Evolutionary conservation across 208 protist genomes (phyloP).

Genomic region (Acanthamoeba healyi): DNA sequence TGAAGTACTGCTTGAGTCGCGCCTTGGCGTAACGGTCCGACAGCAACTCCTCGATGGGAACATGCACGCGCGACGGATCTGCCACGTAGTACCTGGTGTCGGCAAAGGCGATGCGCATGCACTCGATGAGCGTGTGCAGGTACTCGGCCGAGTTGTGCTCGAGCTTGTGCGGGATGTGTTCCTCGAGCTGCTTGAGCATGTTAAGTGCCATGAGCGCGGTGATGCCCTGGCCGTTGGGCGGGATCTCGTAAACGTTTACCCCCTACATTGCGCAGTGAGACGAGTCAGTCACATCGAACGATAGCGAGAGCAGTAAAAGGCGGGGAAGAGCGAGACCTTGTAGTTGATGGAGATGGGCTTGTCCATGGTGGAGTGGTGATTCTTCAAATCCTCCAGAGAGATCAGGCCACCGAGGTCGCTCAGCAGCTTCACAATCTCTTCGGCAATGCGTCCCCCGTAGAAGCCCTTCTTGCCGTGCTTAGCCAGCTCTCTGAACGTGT

Average conservation of each 20-base stretch:
- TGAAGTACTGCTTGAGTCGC: slow-evolving; percentile 70
- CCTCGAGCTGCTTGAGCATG: slow-evolving; percentile 77
- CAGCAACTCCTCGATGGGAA: slow-evolving; percentile 79
- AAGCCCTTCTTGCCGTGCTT: slow-evolving; percentile 86
- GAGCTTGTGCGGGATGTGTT: slow-evolving; percentile 23
- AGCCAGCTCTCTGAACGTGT: slow-evolving; percentile 83
- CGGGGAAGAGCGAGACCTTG: slow-evolving; percentile 2
- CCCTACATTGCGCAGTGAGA: background rate
- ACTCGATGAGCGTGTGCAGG: slow-evolving; percentile 88
- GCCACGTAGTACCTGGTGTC: slow-evolving; percentile 76
- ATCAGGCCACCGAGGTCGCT: slow-evolving; percentile 81
- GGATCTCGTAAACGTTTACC: slow-evolving; percentile 85
- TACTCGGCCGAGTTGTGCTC: slow-evolving; percentile 82
- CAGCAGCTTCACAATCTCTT: slow-evolving; percentile 85
- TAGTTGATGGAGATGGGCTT: slow-evolving; percentile 79
- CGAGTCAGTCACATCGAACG: background rate
- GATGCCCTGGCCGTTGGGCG: slow-evolving; percentile 90
- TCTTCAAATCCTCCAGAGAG: slow-evolving; percentile 81
- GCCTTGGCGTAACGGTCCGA: slow-evolving; percentile 79
- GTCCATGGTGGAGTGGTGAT: slow-evolving; percentile 79
- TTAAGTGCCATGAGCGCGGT: slow-evolving; percentile 89
- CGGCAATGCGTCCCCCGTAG: slow-evolving; percentile 84
- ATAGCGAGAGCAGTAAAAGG: background rate
- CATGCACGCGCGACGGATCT: slow-evolving; percentile 30
- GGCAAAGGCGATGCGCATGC: slow-evolving; percentile 89